Conservation (phyloP, 139 green algal species). For the Closterium sp. region DNA sequence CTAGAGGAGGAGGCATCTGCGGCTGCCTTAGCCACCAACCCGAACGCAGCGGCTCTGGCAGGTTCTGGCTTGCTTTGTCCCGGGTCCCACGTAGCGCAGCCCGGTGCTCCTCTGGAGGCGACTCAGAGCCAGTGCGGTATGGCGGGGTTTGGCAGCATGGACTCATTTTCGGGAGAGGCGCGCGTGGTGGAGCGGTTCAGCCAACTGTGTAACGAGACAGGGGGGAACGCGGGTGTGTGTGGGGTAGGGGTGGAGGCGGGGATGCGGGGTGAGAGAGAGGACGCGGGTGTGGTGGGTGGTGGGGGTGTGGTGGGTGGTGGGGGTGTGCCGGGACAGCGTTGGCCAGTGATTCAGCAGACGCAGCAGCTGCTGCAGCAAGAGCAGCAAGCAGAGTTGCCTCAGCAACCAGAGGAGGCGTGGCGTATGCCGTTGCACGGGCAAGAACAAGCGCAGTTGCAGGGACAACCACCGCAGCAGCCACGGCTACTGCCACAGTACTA, state of each 20-base stretch:
- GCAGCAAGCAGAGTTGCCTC: neutral
- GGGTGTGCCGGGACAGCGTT: too few species aligned
- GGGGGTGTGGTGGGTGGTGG: too few species aligned
- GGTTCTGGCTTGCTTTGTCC: too few species aligned
- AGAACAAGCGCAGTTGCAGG: neutral
- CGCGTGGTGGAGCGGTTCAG: neutral
- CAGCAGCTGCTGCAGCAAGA: too few species aligned
- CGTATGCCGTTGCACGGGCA: neutral
- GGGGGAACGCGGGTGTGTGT: neutral
- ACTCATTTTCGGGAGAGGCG: neutral
- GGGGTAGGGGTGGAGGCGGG: neutral
- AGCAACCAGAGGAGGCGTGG: neutral
- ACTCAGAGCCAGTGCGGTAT: too few species aligned
- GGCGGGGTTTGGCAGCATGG: neutral
- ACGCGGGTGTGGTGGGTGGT: too few species aligned
- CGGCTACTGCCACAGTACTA: neutral
- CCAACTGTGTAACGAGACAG: neutral
- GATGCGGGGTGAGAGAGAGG: neutral
- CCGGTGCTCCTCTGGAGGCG: neutral
- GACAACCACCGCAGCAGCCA: neutral
- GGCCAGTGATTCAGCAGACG: too few species aligned
- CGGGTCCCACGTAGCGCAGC: neutral
- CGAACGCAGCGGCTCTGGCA: too few species aligned
- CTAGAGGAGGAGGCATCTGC: neutral
- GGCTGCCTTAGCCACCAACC: neutral